phyloP scores from a whole-genome alignment of 495 filamentous ascomycete genomes.

The Pseudotulostoma volvatum region DNA sequence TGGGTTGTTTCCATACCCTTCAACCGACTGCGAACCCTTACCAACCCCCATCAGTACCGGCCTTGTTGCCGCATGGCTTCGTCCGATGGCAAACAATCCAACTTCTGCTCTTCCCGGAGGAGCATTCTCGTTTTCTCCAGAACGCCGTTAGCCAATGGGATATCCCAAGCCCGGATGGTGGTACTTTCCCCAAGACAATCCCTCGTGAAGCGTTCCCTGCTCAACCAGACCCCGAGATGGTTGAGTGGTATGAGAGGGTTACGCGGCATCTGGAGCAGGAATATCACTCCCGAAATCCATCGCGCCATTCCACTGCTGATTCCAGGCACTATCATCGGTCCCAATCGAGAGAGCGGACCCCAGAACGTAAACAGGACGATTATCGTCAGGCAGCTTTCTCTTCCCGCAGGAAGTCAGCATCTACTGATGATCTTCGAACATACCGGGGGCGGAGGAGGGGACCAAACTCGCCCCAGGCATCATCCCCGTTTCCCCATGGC shows the following conservation, averaged over 20 bases:
- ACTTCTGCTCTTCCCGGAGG: slow-evolving; percentile 69
- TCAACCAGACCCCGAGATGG: slow-evolving; percentile 58
- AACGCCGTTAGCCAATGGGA: slow-evolving; percentile 62
- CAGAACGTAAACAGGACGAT: slow-evolving; percentile 1
- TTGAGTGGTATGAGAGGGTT: slow-evolving; percentile 69
- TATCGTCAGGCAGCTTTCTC: slow-evolving; percentile 8
- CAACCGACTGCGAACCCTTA: slow-evolving; percentile 57
- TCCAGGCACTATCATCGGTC: slow-evolving; percentile 20
- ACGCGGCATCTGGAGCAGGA: slow-evolving; percentile 26
- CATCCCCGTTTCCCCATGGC: not conserved
- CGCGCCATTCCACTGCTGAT: slow-evolving; percentile 17
- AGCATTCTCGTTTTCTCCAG: slow-evolving; percentile 73
- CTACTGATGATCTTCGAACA: slow-evolving; percentile 10
- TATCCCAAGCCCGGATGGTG: slow-evolving; percentile 55
- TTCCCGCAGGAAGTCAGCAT: slow-evolving; percentile 10
- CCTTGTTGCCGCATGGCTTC: slow-evolving; percentile 68
- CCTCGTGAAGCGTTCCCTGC: slow-evolving; percentile 62
- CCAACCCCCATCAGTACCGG: slow-evolving; percentile 58
- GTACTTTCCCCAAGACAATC: slow-evolving; percentile 61
- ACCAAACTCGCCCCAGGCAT: not conserved
- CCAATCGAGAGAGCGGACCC: slow-evolving; percentile 14
- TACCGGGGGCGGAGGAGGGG: not conserved
- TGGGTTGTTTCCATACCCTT: slow-evolving; percentile 74
- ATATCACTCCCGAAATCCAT: slow-evolving; percentile 20
- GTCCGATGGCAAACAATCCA: slow-evolving; percentile 91